Evolutionary conservation across 2,329 filamentous ascomycete genomes (phyloP).

Genomic region (Monosporascus ibericus): DNA sequence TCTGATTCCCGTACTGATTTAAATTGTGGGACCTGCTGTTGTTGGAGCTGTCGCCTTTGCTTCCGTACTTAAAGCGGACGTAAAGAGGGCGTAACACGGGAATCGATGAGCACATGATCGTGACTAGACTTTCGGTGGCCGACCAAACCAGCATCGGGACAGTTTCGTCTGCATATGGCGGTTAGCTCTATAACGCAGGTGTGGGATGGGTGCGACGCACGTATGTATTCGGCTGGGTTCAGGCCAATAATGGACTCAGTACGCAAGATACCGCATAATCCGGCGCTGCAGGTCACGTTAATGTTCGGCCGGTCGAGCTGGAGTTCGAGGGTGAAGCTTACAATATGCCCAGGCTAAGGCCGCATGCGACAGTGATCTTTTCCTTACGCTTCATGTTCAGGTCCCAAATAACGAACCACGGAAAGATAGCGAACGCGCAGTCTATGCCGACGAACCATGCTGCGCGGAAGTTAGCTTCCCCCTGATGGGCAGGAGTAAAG

Average conservation of each 20-base stretch:
- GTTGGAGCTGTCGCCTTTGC: background rate
- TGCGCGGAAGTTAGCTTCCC: background rate
- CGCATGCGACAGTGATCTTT: constrained; percentile 34
- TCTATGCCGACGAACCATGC: constrained; percentile 24
- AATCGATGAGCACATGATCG: constrained; percentile 34
- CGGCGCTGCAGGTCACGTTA: constrained; percentile 12
- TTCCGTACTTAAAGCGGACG: constrained; percentile 9
- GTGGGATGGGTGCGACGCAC: constrained; percentile 16
- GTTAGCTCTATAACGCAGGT: constrained; percentile 9
- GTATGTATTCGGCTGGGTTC: constrained; percentile 18
- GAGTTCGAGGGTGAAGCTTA: constrained; percentile 13
- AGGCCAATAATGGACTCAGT: constrained; percentile 21
- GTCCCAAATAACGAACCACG: constrained; percentile 38
- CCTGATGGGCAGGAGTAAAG: background rate
- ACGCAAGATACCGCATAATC: constrained; percentile 22
- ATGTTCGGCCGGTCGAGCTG: too few relatives aligned
- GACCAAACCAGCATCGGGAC: constrained; percentile 32
- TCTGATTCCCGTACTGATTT: background rate
- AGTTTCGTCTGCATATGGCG: constrained; percentile 24
- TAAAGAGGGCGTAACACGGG: constrained; percentile 34
- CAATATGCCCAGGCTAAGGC: constrained; percentile 38
- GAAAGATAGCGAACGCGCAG: constrained; percentile 34
- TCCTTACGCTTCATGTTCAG: constrained; percentile 39
- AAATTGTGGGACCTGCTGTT: background rate
- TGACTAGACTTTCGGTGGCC: constrained; percentile 31